These are phyloP conservation scores for Pseudohyphozyma bogoriensis DNA, from an alignment of 768 basidiomycete species.

Conservation along the genomic window DNA sequence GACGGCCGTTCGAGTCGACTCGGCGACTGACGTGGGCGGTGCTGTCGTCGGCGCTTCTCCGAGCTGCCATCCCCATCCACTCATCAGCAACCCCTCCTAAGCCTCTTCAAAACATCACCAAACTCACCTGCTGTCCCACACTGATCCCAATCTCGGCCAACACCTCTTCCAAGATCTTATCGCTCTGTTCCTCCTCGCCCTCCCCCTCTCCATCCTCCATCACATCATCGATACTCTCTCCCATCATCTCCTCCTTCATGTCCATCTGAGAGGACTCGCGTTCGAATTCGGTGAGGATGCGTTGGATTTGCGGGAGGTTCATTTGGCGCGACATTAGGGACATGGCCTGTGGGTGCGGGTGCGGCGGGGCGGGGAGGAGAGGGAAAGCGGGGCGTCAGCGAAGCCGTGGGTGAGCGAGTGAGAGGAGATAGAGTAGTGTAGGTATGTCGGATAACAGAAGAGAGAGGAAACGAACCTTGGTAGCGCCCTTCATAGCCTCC, in stretches of 20 bases:
- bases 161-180: conserved; percentile 89
- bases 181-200: conserved; percentile 93
- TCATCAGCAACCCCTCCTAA: neutral
- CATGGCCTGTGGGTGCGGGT: conserved; percentile 62
- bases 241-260: conserved; percentile 99
- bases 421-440: no score
- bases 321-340: conserved; percentile 91
- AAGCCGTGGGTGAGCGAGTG: no score
- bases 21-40: conserved; percentile 39
- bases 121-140: conserved; percentile 60
- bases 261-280: conserved; percentile 97
- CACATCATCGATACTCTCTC: conserved; percentile 91
- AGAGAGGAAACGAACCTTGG: conserved; percentile 54
- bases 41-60: conserved; percentile 32
- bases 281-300: conserved; percentile 97
- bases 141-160: conserved; percentile 93
- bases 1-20: conserved; percentile 63
- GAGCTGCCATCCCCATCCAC: conserved; percentile 15
- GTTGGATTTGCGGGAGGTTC: conserved; percentile 86
- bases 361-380: neutral
- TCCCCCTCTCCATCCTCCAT: conserved; percentile 63
- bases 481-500: conserved; percentile 96
- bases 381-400: neutral
- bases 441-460: neutral
- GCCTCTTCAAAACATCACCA: neutral